Evolutionary conservation across 768 basidiomycete genomes (phyloP), one percentile per base, ranked within the genome.

Genomic region (Psilocybe subaeruginosa): DNA sequence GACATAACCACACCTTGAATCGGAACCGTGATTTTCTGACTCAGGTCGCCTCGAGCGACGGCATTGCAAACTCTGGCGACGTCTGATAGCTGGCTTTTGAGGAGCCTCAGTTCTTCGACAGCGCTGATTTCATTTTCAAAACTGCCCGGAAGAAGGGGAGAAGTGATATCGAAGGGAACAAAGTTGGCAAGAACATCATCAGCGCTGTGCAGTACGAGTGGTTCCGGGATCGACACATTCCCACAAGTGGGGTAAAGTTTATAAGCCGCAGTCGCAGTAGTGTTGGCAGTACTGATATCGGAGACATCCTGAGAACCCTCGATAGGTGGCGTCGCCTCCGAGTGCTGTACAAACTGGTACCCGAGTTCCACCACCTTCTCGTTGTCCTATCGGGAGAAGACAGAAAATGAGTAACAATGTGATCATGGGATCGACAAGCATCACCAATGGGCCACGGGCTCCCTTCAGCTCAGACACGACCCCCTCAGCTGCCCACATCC

Each of bases 1-100:
- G 85, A 82, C 89, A 91, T 90, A 41, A 88, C 86, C 35, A 83
- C 82, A 59, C 89, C 88, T 65, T 91, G 85, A 3, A 90, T 90
- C 12, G 84, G 84, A 6, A 90, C 89, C 11, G 86, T 87, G 56
- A 92, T 90, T 74, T 88, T 89, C 71, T 90, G 86, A 31, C 81
- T 84, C 60, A 91, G 70, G 66, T 91, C 89, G 9, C 90, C 90
- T 1, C 80, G 76, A 1, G 89, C 88, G 46, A 91, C 88, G 8
- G 90, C 90, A 65, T 89, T 87, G 72, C 90, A 92, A 23, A 92
- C 90, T 23, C 89, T 77, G 17, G 89, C 89, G 54, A 91, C 88
- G 66, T 91, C 79, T 74, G 90, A 87, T 0, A 93, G 89, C 73
- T 93, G 92, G 14, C 89, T 88, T 70, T 91, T 91, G 47, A 93